phyloP scores from a whole-genome alignment of 2,329 filamentous ascomycete species.

The Atkinsonella hypoxylon region DNA sequence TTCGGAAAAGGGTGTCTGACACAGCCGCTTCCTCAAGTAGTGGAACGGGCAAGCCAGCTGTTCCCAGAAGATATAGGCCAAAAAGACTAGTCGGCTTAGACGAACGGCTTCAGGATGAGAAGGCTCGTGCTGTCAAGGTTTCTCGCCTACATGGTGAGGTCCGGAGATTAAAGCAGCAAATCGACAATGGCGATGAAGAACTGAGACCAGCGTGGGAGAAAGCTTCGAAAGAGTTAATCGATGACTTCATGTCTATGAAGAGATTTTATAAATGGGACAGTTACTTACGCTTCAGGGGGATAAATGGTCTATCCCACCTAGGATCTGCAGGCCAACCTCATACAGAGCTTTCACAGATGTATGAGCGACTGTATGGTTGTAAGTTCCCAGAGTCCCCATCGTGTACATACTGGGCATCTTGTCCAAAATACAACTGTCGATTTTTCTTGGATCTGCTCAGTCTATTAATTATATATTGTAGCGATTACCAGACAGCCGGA shows the following conservation, averaged over 20 bases:
- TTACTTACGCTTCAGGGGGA: slow-evolving; percentile 45
- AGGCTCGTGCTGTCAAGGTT: slow-evolving; percentile 26
- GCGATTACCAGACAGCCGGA: slow-evolving; percentile 9
- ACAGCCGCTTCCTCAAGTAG: not conserved
- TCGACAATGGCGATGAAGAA: slow-evolving; percentile 29
- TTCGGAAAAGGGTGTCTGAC: not conserved
- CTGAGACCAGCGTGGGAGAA: slow-evolving; percentile 43
- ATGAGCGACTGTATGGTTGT: slow-evolving; percentile 43
- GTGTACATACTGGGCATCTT: not conserved
- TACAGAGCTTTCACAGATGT: slow-evolving; percentile 41
- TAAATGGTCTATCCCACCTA: slow-evolving; percentile 14
- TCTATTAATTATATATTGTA: slow-evolving; percentile 1
- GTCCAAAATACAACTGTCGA: slow-evolving; percentile 6
- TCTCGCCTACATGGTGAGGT: slow-evolving; percentile 32
- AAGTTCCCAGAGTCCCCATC: slow-evolving; percentile 17
- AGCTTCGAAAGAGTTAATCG: slow-evolving; percentile 45
- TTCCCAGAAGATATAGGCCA: slow-evolving; percentile 32
- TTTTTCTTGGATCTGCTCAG: not conserved
- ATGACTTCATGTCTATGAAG: slow-evolving; percentile 52
- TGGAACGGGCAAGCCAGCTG: not conserved
- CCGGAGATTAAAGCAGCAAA: slow-evolving; percentile 28
- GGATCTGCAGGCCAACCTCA: slow-evolving; percentile 17
- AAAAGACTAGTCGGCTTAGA: slow-evolving; percentile 33
- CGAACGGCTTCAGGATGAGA: slow-evolving; percentile 32
- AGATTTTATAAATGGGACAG: slow-evolving; percentile 57